Conservation (phyloP, 208 protist species). For the Trypanosoma theileri region DNA sequence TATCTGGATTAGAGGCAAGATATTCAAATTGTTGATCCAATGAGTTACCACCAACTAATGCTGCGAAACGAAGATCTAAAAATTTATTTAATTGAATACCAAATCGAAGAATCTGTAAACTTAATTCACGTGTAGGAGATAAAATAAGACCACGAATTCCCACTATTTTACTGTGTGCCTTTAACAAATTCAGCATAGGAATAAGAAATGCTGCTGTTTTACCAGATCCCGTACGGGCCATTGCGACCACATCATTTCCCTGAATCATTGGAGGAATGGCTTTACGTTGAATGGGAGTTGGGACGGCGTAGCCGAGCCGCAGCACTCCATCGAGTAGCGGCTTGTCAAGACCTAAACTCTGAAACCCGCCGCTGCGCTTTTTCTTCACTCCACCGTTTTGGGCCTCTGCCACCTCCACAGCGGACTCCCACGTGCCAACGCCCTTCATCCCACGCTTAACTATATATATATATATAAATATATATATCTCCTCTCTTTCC, state of each 20-base stretch:
- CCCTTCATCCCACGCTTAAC: conserved; percentile 46
- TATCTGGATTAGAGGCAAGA: conserved; percentile 97
- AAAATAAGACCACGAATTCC: conserved; percentile 97
- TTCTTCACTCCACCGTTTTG: conserved; percentile 41
- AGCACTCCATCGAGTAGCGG: conserved; percentile 92
- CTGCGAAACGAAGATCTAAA: conserved; percentile 90
- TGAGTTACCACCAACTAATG: conserved; percentile 96
- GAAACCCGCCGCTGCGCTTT: conserved; percentile 87
- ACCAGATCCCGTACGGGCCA: conserved; percentile 99
- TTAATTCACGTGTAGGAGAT: conserved; percentile 98
- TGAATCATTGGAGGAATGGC: conserved; percentile 92
- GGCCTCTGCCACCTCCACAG: conserved; percentile 48
- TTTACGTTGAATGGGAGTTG: conserved; percentile 99
- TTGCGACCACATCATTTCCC: conserved; percentile 98
- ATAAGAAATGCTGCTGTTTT: conserved; percentile 99
- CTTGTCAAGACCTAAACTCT: conserved; percentile 89
- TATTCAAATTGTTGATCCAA: conserved; percentile 97
- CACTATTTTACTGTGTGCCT: conserved; percentile 90
- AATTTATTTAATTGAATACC: conserved; percentile 93
- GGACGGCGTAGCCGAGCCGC: conserved; percentile 96
- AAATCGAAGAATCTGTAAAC: conserved; percentile 97
- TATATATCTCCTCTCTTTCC: background rate
- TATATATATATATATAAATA: conserved; percentile 1
- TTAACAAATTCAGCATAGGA: conserved; percentile 95
- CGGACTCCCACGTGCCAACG: conserved; percentile 73